phyloP scores from a whole-genome alignment of 208 protist species.

The Leishmania mexicana region DNA sequence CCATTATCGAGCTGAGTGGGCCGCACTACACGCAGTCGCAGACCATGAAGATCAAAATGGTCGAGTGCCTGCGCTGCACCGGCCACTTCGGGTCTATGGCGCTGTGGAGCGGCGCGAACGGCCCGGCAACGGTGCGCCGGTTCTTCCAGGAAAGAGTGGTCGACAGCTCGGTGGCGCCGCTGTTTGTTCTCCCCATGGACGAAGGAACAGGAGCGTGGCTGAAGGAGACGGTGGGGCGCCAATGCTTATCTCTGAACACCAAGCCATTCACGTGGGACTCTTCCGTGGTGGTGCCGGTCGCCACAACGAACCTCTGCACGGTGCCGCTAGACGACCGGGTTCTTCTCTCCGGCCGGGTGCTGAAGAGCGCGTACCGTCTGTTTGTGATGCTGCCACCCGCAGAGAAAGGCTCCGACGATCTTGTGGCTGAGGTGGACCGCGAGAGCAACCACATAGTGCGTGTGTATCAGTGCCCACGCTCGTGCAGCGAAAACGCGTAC shows the following conservation, averaged over 20 bases:
- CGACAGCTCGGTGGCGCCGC: conserved; percentile 31
- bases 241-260: conserved; percentile 46
- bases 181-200: conserved; percentile 83
- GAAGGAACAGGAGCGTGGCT: conserved; percentile 84
- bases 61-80: conserved; percentile 50
- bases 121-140: conserved; percentile 30
- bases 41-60: conserved; percentile 43
- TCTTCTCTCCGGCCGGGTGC: conserved; percentile 50
- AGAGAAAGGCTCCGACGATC: conserved; percentile 63
- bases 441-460: conserved; percentile 55
- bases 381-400: conserved; percentile 60
- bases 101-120: conserved; percentile 36
- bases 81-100: conserved; percentile 78
- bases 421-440: conserved; percentile 65
- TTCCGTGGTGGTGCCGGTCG: conserved; percentile 40
- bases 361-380: conserved; percentile 67
- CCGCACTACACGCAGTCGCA: conserved; percentile 50
- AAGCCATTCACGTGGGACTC: conserved; percentile 65
- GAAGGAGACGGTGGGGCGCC: conserved; percentile 68
- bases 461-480: conserved; percentile 77
- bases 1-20: conserved; percentile 60
- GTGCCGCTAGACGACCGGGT: conserved; percentile 51
- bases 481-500: conserved; percentile 63
- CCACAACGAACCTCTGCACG: background rate
- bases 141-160: conserved; percentile 31